Evolutionary conservation across 225 moss, liverwort and hornwort species (phyloP).

Genomic region (Straminergon stramineum): DNA sequence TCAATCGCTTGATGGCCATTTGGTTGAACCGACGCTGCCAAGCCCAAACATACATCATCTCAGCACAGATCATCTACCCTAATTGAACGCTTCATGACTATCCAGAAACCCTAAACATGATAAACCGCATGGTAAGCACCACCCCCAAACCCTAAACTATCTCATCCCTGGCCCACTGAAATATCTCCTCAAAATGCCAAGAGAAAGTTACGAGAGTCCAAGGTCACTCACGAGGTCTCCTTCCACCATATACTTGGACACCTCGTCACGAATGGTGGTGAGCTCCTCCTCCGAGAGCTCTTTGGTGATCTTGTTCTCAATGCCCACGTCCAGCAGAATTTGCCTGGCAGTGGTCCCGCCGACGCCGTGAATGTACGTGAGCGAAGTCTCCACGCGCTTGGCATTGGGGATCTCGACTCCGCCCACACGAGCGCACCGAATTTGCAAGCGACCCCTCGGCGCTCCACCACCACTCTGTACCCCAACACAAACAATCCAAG

Average conservation of each 20-base stretch:
- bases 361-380: slow-evolving; percentile 81
- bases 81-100: not conserved
- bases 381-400: slow-evolving; percentile 71
- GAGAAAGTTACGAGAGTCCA: not conserved
- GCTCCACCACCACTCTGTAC: not conserved
- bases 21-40: slow-evolving; percentile 73
- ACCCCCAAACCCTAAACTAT: not conserved
- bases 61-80: not conserved
- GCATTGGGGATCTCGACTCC: slow-evolving; percentile 80
- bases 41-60: not conserved
- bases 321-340: slow-evolving; percentile 68
- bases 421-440: slow-evolving; percentile 84
- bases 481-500: not conserved
- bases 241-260: slow-evolving; percentile 80
- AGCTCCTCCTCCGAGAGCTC: slow-evolving; percentile 79
- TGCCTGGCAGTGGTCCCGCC: slow-evolving; percentile 68
- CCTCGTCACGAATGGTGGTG: slow-evolving; percentile 74
- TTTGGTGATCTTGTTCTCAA: slow-evolving; percentile 76
- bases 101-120: not conserved
- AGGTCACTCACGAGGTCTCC: slow-evolving; percentile 63
- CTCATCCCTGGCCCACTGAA: not conserved
- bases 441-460: slow-evolving; percentile 27
- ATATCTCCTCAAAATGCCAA: not conserved
- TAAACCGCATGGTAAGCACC: not conserved
- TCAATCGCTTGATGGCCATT: slow-evolving; percentile 75